Evolutionary conservation across 2,329 filamentous ascomycete genomes (phyloP).

Genomic region (Fusarium sarcochroum): DNA sequence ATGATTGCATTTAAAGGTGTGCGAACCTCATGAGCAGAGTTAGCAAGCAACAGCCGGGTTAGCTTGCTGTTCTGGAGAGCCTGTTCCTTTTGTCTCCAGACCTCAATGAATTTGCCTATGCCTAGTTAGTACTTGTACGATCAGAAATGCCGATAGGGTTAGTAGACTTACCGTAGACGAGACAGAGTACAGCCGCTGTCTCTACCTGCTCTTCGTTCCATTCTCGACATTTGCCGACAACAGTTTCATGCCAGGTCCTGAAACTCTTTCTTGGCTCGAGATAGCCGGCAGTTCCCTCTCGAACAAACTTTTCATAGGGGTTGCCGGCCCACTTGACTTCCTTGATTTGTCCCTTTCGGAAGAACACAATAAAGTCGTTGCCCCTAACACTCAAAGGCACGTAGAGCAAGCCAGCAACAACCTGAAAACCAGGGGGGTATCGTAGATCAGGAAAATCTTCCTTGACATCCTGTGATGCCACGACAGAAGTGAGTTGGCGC

Average conservation of each 20-base stretch:
- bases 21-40: constrained; percentile 92
- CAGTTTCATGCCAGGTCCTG: constrained; percentile 83
- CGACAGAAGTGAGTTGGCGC: constrained; percentile 79
- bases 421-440: constrained; percentile 83
- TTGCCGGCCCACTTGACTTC: constrained; percentile 91
- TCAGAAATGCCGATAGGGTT: neutral
- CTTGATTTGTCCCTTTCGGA: constrained; percentile 81
- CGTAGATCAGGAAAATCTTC: constrained; percentile 85
- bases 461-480: constrained; percentile 81
- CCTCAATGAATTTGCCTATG: constrained; percentile 83
- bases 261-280: constrained; percentile 86
- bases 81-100: constrained; percentile 92
- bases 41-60: constrained; percentile 83
- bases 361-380: constrained; percentile 90
- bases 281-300: constrained; percentile 79
- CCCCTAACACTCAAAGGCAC: constrained; percentile 84
- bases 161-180: constrained; percentile 79
- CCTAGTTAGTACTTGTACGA: neutral
- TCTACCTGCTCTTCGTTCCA: constrained; percentile 93
- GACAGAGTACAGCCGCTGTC: constrained; percentile 86
- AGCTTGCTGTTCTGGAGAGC: constrained; percentile 86
- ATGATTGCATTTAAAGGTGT: constrained; percentile 95
- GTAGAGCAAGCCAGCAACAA: constrained; percentile 83
- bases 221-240: constrained; percentile 85
- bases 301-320: constrained; percentile 83